Conservation (phyloP, 176 grass and related monocot genomes). For the Oryza rufipogon region DNA sequence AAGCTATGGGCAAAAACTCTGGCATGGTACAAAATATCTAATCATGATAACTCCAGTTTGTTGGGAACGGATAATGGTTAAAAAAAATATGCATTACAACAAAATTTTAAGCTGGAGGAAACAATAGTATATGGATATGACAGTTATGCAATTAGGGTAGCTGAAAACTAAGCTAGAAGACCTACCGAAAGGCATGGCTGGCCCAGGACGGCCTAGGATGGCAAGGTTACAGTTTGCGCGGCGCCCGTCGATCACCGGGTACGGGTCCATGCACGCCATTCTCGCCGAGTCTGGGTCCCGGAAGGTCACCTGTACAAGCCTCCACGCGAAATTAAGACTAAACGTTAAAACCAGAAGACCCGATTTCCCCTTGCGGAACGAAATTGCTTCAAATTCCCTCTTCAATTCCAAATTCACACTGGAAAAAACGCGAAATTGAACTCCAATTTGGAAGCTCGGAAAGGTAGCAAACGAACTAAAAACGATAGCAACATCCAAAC, state of each 20-base stretch:
- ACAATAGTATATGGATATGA: conserved; percentile 5
- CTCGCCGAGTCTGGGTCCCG: conserved; percentile 62
- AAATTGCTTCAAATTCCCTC: background rate
- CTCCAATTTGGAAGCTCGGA: background rate
- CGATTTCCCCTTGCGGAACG: background rate
- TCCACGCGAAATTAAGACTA: conserved; percentile 13
- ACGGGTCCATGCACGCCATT: conserved; percentile 64
- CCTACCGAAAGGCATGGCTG: conserved; percentile 60
- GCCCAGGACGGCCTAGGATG: conserved; percentile 62
- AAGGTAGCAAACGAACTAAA: background rate
- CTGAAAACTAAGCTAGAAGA: conserved; percentile 26
- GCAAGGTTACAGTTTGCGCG: conserved; percentile 82
- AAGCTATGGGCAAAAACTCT: background rate
- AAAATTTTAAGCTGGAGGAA: background rate
- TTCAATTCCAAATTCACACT: background rate
- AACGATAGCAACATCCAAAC: background rate
- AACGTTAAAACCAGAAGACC: background rate
- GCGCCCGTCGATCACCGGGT: conserved; percentile 67
- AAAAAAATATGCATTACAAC: background rate
- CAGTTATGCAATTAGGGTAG: conserved; percentile 17
- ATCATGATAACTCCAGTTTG: conserved; percentile 37
- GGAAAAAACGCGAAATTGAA: background rate
- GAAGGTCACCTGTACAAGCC: conserved; percentile 62
- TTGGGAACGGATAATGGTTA: conserved; percentile 36
- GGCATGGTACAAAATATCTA: conserved; percentile 21